phyloP scores from a whole-genome alignment of 208 protist genomes.

The Trypanosoma vivax region DNA sequence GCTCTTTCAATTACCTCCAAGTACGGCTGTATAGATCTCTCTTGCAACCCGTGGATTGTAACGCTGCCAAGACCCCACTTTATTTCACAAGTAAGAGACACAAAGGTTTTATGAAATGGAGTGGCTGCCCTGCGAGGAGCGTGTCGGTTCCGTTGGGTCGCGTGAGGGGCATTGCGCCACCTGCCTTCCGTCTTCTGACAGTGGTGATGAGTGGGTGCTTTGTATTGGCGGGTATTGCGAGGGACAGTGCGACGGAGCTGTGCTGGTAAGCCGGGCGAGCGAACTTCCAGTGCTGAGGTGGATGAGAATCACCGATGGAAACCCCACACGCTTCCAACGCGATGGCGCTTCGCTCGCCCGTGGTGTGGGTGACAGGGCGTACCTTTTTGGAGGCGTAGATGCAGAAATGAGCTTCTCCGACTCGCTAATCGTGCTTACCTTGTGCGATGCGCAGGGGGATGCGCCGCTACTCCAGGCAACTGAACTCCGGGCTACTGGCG shows the following conservation, averaged over 20 bases:
- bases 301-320: constrained; percentile 10
- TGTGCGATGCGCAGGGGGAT: constrained; percentile 1
- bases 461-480: constrained; percentile 8
- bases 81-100: background rate
- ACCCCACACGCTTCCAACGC: constrained; percentile 30
- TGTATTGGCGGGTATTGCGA: constrained; percentile 58
- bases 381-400: constrained; percentile 75
- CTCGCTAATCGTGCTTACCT: constrained; percentile 15
- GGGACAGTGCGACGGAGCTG: constrained; percentile 31
- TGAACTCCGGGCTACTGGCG: constrained; percentile 25
- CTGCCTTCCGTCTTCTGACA: constrained; percentile 10
- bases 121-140: constrained; percentile 42
- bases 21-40: too few species aligned
- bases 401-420: constrained; percentile 31
- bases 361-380: constrained; percentile 19
- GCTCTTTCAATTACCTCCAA: too few species aligned
- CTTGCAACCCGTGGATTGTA: too few species aligned
- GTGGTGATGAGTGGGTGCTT: constrained; percentile 30
- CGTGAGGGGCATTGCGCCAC: constrained; percentile 69
- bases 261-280: constrained; percentile 19
- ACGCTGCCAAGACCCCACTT: too few species aligned
- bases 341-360: constrained; percentile 52
- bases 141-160: constrained; percentile 29
- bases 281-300: constrained; percentile 31
- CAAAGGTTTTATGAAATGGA: constrained; percentile 13